Evolutionary conservation across 768 basidiomycete genomes (phyloP).

Genomic region (Exidia glandulosa): DNA sequence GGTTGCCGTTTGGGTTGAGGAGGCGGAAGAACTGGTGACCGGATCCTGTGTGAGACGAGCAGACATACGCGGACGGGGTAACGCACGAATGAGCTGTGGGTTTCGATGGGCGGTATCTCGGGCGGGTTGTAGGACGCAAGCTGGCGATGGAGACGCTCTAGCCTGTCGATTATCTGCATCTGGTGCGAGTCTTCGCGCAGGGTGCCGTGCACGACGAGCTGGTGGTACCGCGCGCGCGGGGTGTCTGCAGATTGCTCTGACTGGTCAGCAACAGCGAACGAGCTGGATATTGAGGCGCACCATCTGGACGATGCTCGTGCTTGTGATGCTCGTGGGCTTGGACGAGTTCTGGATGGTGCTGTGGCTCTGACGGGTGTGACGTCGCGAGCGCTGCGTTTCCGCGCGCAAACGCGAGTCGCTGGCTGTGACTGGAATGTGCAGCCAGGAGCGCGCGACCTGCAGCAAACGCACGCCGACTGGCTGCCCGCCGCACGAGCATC

Average conservation of each 20-base stretch:
- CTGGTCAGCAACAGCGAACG: not conserved
- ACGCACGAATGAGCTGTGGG: constrained; percentile 23
- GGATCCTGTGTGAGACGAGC: constrained; percentile 8
- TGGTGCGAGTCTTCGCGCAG: constrained; percentile 77
- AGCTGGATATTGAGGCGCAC: not conserved
- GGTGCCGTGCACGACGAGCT: constrained; percentile 38
- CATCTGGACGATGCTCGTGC: not conserved
- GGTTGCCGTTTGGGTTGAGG: constrained; percentile 1
- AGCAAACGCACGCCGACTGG: not conserved
- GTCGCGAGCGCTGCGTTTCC: not conserved
- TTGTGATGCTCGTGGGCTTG: not conserved
- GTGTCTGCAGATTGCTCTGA: constrained; percentile 1
- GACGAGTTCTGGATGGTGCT: not conserved
- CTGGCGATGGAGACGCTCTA: constrained; percentile 70
- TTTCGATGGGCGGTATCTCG: constrained; percentile 33
- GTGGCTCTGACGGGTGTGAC: not conserved
- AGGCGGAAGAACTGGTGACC: constrained; percentile 20
- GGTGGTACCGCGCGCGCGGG: constrained; percentile 25
- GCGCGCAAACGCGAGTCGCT: no score
- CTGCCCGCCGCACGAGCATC: not conserved
- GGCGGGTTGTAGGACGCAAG: constrained; percentile 65
- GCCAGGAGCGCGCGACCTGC: not conserved
- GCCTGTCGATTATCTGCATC: constrained; percentile 65
- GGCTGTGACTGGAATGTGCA: no score
- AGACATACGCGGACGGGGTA: constrained; percentile 3